A percentile compares a stretch with the other conserved stretches of the same genome.
Evolutionary conservation across 495 filamentous ascomycete genomes (phyloP).

Genomic region (Tuber brumale): DNA sequence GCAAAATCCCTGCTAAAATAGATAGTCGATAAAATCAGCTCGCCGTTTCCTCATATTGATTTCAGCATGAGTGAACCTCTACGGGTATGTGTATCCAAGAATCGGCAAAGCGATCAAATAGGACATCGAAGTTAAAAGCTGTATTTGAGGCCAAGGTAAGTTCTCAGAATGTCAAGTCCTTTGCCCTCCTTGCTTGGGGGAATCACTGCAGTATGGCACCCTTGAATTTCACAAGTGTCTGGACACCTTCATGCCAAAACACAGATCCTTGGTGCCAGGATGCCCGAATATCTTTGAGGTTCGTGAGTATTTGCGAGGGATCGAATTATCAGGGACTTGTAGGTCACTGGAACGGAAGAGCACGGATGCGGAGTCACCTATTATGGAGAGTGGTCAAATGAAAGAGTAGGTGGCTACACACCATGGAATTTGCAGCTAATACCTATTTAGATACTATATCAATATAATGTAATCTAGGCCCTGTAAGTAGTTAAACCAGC

Average conservation of each 20-base stretch:
- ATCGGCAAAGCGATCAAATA: background rate
- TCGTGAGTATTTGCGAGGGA: background rate
- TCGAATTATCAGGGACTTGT: background rate
- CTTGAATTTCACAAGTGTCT: background rate
- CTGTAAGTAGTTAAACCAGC: background rate
- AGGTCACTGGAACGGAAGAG: background rate
- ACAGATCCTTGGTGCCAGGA: no score
- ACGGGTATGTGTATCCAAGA: background rate
- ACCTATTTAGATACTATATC: background rate
- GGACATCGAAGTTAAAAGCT: background rate
- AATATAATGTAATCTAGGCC: background rate
- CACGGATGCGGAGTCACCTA: background rate
- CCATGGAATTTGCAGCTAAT: background rate
- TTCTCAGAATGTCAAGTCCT: background rate
- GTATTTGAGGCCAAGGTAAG: background rate
- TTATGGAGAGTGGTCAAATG: background rate
- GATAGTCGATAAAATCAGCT: background rate
- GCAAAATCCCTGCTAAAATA: background rate
- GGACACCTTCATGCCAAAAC: no score
- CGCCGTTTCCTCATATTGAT: background rate
- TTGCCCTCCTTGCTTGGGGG: background rate
- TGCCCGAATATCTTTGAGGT: no score
- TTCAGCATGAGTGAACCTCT: background rate
- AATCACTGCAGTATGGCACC: background rate
- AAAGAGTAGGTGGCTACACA: background rate